Evolutionary conservation across 306 rosid species (phyloP), one percentile per base, ranked within the genome.

Genomic region (Astragalus membranaceus): DNA sequence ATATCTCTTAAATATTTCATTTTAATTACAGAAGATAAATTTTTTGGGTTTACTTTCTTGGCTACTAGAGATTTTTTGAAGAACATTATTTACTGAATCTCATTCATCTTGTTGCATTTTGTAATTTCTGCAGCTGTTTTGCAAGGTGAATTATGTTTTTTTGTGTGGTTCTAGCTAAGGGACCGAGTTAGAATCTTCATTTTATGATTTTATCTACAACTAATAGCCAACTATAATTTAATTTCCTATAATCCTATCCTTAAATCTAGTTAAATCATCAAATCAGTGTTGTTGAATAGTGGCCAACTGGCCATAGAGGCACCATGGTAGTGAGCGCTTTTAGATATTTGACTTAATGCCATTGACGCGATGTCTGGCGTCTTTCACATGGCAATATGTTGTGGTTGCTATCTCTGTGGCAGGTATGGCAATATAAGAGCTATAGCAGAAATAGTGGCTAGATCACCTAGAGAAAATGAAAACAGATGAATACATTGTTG

Each of bases 1-100:
- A 14, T 29, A 13, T 20, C 23, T 64, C 16, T 53, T 15, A n/a
- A 47, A 2, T 13, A 52, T 10, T 61, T 60, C 26, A 35, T 69
- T 69, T 77, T 77, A 64, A 44, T 47, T 17, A 44, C 72, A 10
- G 39, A 52, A 14, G 30, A 58, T 72, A 30, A 15, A 33, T 48
- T 56, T 15, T 15, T 66, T 32, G 8, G 53, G 54, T 16, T 39
- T 49, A 16, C 12, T 39, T 10, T 37, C 49, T 48, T 30, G 33
- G 44, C 20, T 59, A 13, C 67, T 11, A 2, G 57, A 48, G 11
- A 36, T 5, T 58, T 37, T 54, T 41, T 35, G 74, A 20, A 20
- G 23, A 20, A 20, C 23, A 20, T 20, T 20, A 20, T 20, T 20
- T 47, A 12, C 23, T 37, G 50, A 11, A 39, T 59, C 20, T 39